phyloP scores from a whole-genome alignment of 768 basidiomycete species.

The Cystobasidium ongulense region DNA sequence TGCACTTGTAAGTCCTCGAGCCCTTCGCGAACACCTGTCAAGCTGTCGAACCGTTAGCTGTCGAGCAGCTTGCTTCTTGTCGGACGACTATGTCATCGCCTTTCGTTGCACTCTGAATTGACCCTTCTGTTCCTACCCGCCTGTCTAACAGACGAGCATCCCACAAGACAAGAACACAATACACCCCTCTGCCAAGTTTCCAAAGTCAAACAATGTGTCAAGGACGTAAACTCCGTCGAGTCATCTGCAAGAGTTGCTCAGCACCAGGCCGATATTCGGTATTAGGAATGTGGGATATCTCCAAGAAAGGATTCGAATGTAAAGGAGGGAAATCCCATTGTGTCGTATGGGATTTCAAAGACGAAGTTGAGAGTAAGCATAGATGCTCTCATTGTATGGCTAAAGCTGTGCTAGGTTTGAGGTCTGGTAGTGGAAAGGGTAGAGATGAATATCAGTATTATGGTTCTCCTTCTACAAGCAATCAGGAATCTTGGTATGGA shows the following conservation, averaged over 20 bases:
- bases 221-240: background rate
- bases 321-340: background rate
- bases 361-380: constrained; percentile 1
- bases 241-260: background rate
- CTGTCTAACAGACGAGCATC: too few species aligned
- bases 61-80: too few species aligned
- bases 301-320: background rate
- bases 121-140: too few species aligned
- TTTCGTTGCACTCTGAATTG: too few species aligned
- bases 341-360: background rate
- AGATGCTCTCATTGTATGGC: background rate
- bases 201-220: background rate
- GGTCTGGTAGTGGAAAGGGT: too few species aligned
- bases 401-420: background rate
- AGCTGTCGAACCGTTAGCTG: background rate
- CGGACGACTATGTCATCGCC: too few species aligned
- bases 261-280: background rate
- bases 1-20: background rate
- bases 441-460: background rate
- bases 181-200: too few species aligned
- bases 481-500: too few species aligned
- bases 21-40: background rate
- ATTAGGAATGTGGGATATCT: background rate
- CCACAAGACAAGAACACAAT: too few species aligned
- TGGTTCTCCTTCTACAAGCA: too few species aligned